Evolutionary conservation across 371 early-diverging fungal genomes (phyloP).

Genomic region (Mucor indicus): DNA sequence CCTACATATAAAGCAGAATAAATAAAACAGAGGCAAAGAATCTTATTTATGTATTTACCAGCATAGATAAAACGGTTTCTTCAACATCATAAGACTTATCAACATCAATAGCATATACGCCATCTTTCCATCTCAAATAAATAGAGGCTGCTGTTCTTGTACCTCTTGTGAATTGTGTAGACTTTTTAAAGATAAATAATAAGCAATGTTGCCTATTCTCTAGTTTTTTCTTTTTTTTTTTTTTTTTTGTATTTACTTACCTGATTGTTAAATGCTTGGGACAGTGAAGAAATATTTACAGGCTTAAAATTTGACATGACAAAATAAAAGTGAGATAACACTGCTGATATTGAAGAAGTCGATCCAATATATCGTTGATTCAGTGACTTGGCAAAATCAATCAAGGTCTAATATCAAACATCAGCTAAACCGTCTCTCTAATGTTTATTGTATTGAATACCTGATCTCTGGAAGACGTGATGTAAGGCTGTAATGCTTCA

Average conservation of each 20-base stretch:
- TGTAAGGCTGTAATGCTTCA: constrained; percentile 72
- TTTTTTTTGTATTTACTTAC: constrained; percentile 24
- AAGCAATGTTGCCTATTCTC: not conserved
- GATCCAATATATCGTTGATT: constrained; percentile 72
- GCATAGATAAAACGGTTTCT: constrained; percentile 58
- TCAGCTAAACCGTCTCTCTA: too few species aligned
- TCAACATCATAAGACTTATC: constrained; percentile 74
- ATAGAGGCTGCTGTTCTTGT: constrained; percentile 63
- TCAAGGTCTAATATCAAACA: constrained; percentile 45
- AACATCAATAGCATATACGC: constrained; percentile 81
- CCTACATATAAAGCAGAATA: constrained; percentile 40
- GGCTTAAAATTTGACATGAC: constrained; percentile 66
- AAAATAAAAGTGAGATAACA: constrained; percentile 80
- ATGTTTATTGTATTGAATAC: too few species aligned
- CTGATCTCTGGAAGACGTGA: constrained; percentile 75
- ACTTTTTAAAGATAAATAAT: too few species aligned
- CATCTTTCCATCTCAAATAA: constrained; percentile 62
- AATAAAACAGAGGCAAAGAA: not conserved
- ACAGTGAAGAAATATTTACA: constrained; percentile 60
- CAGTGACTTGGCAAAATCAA: constrained; percentile 41
- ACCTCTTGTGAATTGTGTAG: constrained; percentile 55
- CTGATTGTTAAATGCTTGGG: constrained; percentile 56
- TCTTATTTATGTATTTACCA: constrained; percentile 52
- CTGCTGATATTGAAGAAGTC: constrained; percentile 84
- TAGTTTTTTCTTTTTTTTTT: not conserved